Conservation (phyloP, 192 early-diverging fungal genomes). For the Coemansia sp. region DNA sequence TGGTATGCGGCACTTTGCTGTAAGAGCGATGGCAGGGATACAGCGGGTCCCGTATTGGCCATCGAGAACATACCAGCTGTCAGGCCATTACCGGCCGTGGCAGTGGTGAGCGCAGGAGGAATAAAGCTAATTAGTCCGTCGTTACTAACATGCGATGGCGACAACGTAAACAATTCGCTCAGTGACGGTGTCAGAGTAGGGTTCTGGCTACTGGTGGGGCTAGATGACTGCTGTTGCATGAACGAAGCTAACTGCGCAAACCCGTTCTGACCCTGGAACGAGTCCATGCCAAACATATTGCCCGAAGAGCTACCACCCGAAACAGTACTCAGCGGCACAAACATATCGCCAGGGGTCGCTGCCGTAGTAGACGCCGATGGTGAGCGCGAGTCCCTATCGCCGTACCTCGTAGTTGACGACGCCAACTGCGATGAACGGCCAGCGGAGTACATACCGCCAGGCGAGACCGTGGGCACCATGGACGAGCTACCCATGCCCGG, state of each 20-base stretch:
- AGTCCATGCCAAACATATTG: conserved; percentile 27
- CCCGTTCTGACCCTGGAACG: conserved; percentile 31
- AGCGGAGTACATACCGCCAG: neutral
- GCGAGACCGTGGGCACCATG: conserved; percentile 15
- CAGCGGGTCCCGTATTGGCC: neutral
- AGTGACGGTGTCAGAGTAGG: conserved; percentile 26
- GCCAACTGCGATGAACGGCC: neutral
- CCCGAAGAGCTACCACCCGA: neutral
- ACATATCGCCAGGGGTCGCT: conserved; percentile 44
- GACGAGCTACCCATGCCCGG: neutral
- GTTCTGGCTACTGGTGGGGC: conserved; percentile 9
- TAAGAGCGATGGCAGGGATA: neutral
- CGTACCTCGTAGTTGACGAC: neutral
- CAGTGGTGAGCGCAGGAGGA: conserved; percentile 10
- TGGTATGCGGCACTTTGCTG: conserved; percentile 20
- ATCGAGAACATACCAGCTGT: neutral
- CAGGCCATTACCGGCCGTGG: neutral
- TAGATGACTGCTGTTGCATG: conserved; percentile 20
- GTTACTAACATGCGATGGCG: conserved; percentile 18
- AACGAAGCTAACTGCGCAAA: conserved; percentile 33
- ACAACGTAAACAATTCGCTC: conserved; percentile 43
- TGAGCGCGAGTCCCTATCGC: conserved; percentile 12
- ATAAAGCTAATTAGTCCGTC: conserved; percentile 37
- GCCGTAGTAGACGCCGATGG: conserved; percentile 9
- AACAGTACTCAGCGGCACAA: conserved; percentile 34